Evolutionary conservation across 805 yeast genomes (phyloP).

Genomic region (Maudiozyma barnettii): DNA sequence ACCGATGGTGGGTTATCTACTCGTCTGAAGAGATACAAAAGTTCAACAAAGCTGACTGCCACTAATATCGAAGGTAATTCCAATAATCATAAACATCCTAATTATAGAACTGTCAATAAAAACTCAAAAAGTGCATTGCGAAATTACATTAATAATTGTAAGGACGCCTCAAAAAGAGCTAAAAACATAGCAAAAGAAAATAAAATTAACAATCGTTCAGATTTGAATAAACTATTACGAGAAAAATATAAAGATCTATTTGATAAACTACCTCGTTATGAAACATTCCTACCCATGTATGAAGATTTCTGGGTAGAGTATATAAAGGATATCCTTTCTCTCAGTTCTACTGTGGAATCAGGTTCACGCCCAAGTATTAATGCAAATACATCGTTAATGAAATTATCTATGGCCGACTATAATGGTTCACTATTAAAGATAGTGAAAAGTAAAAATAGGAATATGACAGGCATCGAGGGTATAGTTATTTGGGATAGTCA

Average conservation of each 20-base stretch:
- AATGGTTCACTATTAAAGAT: conserved; percentile 67
- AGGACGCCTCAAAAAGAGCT: conserved; percentile 18
- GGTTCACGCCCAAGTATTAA: conserved; percentile 14
- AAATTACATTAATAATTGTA: conserved; percentile 17
- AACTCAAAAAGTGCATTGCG: conserved; percentile 27
- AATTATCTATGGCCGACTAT: conserved; percentile 68
- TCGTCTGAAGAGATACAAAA: conserved; percentile 16
- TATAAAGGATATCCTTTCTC: conserved; percentile 45
- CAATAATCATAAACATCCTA: conserved; percentile 8
- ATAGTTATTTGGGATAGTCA: conserved; percentile 82
- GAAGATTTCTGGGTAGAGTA: conserved; percentile 63
- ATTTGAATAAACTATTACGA: conserved; percentile 18
- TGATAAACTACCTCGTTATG: conserved; percentile 32
- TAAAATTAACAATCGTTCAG: conserved; percentile 9
- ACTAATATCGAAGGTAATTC: conserved; percentile 2
- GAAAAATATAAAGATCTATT: conserved; percentile 13
- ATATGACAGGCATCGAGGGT: conserved; percentile 55
- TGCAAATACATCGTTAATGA: conserved; percentile 35
- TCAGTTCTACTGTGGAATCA: conserved; percentile 14
- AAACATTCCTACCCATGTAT: conserved; percentile 45
- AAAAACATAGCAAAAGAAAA: conserved; percentile 21
- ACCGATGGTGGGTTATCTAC: conserved; percentile 27
- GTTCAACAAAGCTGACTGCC: conserved; percentile 9
- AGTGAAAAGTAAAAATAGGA: conserved; percentile 43
- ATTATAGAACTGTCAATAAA: conserved; percentile 21